Base-by-base conservation (phyloP, 352 stramenopile species). In the Phytophthora sp. region DNA sequence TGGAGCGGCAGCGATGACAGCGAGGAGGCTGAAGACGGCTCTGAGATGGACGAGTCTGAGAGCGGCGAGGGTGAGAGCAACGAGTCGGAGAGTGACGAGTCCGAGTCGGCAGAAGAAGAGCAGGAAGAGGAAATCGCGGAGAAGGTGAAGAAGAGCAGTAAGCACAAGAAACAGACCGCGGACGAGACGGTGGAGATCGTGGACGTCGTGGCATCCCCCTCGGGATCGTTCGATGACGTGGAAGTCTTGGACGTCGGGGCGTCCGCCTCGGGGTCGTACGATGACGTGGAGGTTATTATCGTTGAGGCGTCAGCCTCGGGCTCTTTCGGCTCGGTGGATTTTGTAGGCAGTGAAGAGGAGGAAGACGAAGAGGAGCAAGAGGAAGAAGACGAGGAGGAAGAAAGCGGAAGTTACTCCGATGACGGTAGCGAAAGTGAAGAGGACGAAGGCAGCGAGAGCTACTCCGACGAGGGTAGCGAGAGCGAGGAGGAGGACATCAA, bases 1-100 rank as follows among this genome's bases (percentile, higher is more conserved):
- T 74, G 65, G 18, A 76, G 70, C 11, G 63, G 68, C n/a, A 74
- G 66, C 13, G 67, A 66, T 7, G 59, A 65, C 23, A 67, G 55
- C 6, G 58, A 70, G 11, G 54, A 63, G 35, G 50, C 26, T 18
- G 57, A 69, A 0, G 52, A 64, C 9, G 42, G 53, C 2, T 66
- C 42, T 2, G 57, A 65, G 45, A 41, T 15, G 7, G 38, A 63
- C 1, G 58, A 64, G 54, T 52, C 21, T 2, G 44, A 55, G 41
- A 71, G 52, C 27, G 63, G 47, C 23, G 39, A 56, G n/a, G 36
- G 53, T 1, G 57, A 66, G 57, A 56, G 49, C 49, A 35, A 71
- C 20, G 49, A 71, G 27, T 39, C 66, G 4, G 47, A 68, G 23
- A 46, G 35, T 39, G 63, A 69, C 9, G 57, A 65, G 27, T 52